phyloP scores from a whole-genome alignment of 768 basidiomycete genomes.

The Gloeopeniophorella convolvens region DNA sequence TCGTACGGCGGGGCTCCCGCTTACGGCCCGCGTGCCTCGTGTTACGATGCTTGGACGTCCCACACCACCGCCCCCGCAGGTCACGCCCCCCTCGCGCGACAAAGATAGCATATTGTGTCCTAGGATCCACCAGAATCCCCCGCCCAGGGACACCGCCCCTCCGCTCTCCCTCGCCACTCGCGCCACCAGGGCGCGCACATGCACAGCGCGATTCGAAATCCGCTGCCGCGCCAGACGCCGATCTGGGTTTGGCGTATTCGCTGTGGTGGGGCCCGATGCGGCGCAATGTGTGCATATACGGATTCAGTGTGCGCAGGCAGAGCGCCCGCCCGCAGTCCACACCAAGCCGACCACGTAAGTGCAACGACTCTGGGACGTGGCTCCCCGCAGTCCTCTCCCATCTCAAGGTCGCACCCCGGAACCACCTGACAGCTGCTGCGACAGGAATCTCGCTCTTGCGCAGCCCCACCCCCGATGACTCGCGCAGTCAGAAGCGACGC shows the following conservation, averaged over 20 bases:
- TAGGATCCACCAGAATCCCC: no score
- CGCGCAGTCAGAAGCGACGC: no score
- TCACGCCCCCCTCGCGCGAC: neutral
- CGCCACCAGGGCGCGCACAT: neutral
- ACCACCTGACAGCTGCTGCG: neutral
- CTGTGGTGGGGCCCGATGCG: neutral
- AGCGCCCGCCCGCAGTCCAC: neutral
- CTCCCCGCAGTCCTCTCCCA: no score
- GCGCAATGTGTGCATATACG: neutral
- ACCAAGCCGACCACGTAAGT: conserved; percentile 3
- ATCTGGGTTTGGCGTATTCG: neutral
- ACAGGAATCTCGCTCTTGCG: no score
- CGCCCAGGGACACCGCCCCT: no score
- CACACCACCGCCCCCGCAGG: neutral
- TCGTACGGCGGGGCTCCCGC: neutral
- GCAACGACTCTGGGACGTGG: neutral
- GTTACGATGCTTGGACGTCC: neutral
- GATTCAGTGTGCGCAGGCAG: no score
- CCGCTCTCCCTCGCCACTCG: neutral
- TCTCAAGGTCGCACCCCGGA: neutral
- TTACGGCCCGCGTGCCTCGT: neutral
- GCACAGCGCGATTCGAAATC: no score
- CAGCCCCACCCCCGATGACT: no score
- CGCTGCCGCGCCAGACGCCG: no score
- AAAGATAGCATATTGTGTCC: neutral